Base-by-base conservation (phyloP, 345 rosid genomes). In the Aquilaria sinensis region DNA sequence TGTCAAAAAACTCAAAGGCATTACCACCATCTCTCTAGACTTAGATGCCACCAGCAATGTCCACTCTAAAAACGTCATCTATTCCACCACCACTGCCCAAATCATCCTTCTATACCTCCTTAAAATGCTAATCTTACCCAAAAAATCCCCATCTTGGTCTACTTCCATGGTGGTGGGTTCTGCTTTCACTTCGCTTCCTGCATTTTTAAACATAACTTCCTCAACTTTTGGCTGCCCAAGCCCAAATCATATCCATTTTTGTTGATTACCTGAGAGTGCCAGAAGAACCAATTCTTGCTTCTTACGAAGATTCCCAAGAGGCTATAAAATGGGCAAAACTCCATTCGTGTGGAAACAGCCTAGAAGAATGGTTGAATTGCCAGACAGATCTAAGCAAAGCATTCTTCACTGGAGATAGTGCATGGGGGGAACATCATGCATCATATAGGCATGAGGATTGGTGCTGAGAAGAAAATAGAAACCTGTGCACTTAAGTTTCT, bases 141-240 rank as follows among this genome's bases (percentile, higher is more conserved):
- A 33, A 83, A 83, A 56, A 78, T 85, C 16, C 83, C 84, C 0
- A 48, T 83, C 31, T 64, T 86, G 4, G 73, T 75, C 47, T 75
- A 73, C 59, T 68, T 70, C 55, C 78, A 81, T 49, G 82, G 83
- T 2, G 85, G 80, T 7, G 80, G 58, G 47, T 81, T 73, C 9
- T 57, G 51, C 56, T 5, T 73, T 16, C 74, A 73, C 14, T 5
- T 70, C 15, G 59, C 75, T 41, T 60, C 56, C 56, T 74, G 78
- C 7, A 71, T 76, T 9, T n/a, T 41, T 29, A 74, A 68, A 61
- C 78, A 80, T 14, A 65, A 67, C 52, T 66, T 56, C 69, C 71
- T 74, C 5, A 76, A 74, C 60, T 0, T 58, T 54, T 81, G 5
- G 78, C 51, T 29, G 56, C 74, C 0, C 57, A 66, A 23, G 75